A percentile compares a stretch with the other conserved stretches of the same genome.
Evolutionary conservation across 2,329 filamentous ascomycete species (phyloP).

Genomic region (Colletotrichum camelliae): DNA sequence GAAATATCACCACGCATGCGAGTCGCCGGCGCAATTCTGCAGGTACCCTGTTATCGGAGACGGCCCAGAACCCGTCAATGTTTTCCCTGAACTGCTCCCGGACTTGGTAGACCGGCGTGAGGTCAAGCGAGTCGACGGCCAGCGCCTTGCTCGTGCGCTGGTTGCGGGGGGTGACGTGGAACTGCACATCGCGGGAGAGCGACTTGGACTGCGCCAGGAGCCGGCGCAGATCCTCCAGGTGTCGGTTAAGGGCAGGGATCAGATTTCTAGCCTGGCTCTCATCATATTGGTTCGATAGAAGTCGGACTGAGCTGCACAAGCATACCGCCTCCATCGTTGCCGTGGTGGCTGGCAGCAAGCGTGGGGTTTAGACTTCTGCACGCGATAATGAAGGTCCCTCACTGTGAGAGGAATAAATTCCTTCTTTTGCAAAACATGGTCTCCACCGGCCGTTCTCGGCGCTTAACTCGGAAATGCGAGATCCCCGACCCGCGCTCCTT

Average conservation of each 20-base stretch:
- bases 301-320: background rate
- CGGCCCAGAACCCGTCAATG: constrained; percentile 29
- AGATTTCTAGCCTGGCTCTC: constrained; percentile 25
- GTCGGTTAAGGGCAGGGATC: constrained; percentile 29
- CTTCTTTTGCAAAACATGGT: background rate
- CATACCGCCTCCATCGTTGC: background rate
- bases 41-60: background rate
- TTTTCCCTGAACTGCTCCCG: constrained; percentile 17
- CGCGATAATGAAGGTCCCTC: background rate
- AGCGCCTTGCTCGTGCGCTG: constrained; percentile 35
- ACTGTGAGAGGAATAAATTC: background rate
- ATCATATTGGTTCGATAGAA: constrained; percentile 14
- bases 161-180: constrained; percentile 33
- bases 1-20: constrained; percentile 32
- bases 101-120: constrained; percentile 18
- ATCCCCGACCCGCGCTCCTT: background rate
- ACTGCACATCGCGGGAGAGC: constrained; percentile 32
- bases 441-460: background rate
- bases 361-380: background rate
- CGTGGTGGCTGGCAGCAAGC: background rate
- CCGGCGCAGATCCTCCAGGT: constrained; percentile 27
- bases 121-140: constrained; percentile 24
- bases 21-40: constrained; percentile 33
- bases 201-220: constrained; percentile 33
- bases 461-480: background rate